Evolutionary conservation across 768 basidiomycete species (phyloP), one percentile per base, ranked within the genome.

Genomic region (Suillus cothurnatus): DNA sequence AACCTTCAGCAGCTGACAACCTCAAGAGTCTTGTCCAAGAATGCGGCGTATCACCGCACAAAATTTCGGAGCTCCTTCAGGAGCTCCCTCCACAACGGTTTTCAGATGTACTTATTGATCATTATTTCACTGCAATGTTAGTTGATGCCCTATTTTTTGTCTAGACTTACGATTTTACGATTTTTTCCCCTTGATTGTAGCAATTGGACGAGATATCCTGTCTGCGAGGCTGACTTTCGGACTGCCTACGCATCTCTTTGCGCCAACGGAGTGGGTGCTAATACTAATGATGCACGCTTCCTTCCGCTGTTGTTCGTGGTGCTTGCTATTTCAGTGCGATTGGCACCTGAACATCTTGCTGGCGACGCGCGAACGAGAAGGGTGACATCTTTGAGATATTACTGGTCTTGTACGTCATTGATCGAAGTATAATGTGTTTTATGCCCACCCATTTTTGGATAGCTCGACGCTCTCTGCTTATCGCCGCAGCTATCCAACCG

Each of bases 301-400:
- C 82, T 98, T 5, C 95, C 95, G 2, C 82, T 97, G n/a, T 81
- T 98, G 19, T 98, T 97, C 73, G 94, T 96, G 50, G 92, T 97
- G 1, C 82, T 98, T 43, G 95, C 95, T 15, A 93, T 95, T 56
- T 85, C 94, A 19, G 92, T 90, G 17, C 81, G 95, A 67, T 80
- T 97, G 31, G 93, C 95, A 4, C 94, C 95, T 4, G 94, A 95
- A 70, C 82, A 86, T 64, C 87, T 97, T 70, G 91, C 84, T 38
- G 94, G 94, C 1, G 92, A 95, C 75, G 86, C 90, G 64, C 85
- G 88, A 55, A 87, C 81, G 52, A 82, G 92, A 61, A 84, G 92
- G 72, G 81, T 94, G 32, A 94, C 91, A 9, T 95, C 94, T 43
- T 79, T 94, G 60, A 86, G 94, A 66, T 97, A 94, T 80, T 97